These are phyloP conservation scores for Streptanthus diversifolius DNA, from an alignment of 345 rosid genomes.

Conservation along the genomic window DNA sequence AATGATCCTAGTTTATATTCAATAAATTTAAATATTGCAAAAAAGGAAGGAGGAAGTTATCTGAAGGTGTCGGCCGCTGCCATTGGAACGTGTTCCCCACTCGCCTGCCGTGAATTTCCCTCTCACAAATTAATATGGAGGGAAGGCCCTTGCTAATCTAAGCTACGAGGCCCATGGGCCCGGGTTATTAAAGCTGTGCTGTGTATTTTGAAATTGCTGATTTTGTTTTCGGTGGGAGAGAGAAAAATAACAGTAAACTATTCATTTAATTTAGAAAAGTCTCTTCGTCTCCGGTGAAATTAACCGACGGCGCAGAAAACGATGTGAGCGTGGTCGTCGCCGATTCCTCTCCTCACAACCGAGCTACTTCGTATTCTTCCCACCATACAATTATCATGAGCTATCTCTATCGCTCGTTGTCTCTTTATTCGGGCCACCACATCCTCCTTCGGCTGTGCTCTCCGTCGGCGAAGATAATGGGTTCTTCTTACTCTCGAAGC, in stretches of 20 bases:
- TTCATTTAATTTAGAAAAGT: neutral
- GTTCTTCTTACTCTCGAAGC: neutral
- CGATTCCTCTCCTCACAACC: neutral
- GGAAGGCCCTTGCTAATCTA: neutral
- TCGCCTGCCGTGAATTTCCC: neutral
- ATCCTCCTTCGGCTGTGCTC: neutral
- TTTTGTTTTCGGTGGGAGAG: neutral
- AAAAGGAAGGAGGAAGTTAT: neutral
- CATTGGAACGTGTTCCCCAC: slow-evolving; percentile 13
- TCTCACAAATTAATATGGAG: neutral
- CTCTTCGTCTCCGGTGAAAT: neutral
- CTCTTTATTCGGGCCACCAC: neutral
- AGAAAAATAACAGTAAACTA: too few species aligned
- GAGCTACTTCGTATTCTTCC: neutral
- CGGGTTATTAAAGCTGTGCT: neutral
- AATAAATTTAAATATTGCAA: neutral
- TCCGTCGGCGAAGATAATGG: neutral
- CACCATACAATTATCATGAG: neutral
- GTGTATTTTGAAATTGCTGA: neutral
- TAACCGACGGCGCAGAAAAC: neutral
- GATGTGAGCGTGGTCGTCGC: neutral
- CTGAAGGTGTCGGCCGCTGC: slow-evolving; percentile 25
- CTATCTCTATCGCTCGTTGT: neutral
- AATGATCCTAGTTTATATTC: neutral
- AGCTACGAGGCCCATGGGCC: slow-evolving; percentile 16